Conservation (phyloP, 805 yeast species). For the Saccharomycopsis amapae region DNA sequence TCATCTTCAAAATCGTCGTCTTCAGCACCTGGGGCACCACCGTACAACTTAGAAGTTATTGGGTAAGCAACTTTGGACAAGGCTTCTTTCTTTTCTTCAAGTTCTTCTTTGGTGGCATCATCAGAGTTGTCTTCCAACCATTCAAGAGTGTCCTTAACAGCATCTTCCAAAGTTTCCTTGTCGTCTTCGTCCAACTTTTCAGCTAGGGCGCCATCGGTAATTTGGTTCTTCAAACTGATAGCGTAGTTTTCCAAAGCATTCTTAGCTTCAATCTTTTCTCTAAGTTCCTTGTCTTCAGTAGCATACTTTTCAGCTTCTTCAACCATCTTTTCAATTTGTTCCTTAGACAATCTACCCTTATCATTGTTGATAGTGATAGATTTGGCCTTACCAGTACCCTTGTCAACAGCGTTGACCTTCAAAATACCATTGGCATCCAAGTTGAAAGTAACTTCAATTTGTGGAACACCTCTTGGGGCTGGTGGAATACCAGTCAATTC, state of each 20-base stretch:
- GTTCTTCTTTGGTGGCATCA: conserved; percentile 85
- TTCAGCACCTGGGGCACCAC: conserved; percentile 43
- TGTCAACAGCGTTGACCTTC: conserved; percentile 82
- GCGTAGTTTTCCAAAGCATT: conserved; percentile 86
- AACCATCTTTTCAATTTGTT: conserved; percentile 95
- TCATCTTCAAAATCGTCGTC: conserved; percentile 40
- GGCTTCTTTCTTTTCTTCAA: conserved; percentile 83
- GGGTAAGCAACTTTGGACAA: conserved; percentile 82
- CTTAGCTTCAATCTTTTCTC: conserved; percentile 82
- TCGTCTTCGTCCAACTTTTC: conserved; percentile 83
- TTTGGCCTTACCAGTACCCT: conserved; percentile 90
- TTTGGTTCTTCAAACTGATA: conserved; percentile 46
- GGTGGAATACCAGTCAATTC: conserved; percentile 85
- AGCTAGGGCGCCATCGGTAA: conserved; percentile 33
- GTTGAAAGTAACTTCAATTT: conserved; percentile 83
- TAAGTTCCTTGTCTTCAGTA: conserved; percentile 79
- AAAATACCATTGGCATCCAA: conserved; percentile 83
- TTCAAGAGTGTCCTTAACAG: conserved; percentile 77
- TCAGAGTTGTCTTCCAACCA: conserved; percentile 86
- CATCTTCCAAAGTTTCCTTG: conserved; percentile 81
- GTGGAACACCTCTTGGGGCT: conserved; percentile 89
- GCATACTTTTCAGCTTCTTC: conserved; percentile 95
- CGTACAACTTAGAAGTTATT: conserved; percentile 81
- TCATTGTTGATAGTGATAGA: conserved; percentile 89
- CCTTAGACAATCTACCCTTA: conserved; percentile 89